Conservation (phyloP, 2,329 filamentous ascomycete species). For the Arthrobotrys musiformis region DNA sequence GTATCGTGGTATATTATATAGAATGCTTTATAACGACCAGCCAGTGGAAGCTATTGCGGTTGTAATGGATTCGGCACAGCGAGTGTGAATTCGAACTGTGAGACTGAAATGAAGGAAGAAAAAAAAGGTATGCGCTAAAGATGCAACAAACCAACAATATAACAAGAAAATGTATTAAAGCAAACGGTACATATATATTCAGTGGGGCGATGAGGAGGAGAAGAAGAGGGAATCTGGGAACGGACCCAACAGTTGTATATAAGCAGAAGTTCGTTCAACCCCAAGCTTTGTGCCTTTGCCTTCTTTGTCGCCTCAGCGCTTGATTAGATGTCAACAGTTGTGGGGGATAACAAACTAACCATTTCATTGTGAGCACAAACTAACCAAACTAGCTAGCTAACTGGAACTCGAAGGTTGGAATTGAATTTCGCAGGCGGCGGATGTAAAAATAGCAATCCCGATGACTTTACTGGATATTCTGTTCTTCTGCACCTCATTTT, state of each 20-base stretch:
- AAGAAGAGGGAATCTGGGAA: slow-evolving; percentile 11
- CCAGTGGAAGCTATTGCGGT: slow-evolving; percentile 6
- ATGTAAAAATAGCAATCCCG: slow-evolving; percentile 49
- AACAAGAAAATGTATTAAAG: slow-evolving; percentile 10
- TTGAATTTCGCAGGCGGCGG: slow-evolving; percentile 28
- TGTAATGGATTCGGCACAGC: neutral
- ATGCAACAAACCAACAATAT: slow-evolving; percentile 44
- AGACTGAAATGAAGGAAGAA: neutral
- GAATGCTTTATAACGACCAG: neutral
- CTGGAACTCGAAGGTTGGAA: slow-evolving; percentile 10
- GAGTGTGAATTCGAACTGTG: neutral
- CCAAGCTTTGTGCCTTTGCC: neutral
- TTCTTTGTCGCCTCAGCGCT: slow-evolving; percentile 1
- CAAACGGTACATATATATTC: slow-evolving; percentile 26
- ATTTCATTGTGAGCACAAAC: too few species aligned
- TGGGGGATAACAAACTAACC: neutral
- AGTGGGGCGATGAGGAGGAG: slow-evolving; percentile 27
- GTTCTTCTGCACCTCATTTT: slow-evolving; percentile 6
- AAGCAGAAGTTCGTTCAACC: slow-evolving; percentile 20
- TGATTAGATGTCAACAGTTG: neutral
- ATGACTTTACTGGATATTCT: neutral
- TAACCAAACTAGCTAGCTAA: neutral
- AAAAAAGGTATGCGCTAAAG: slow-evolving; percentile 30
- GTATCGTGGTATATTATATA: neutral
- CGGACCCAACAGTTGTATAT: slow-evolving; percentile 41